Conservation (phyloP, 768 basidiomycete genomes). For the Podaxis mareebaensis region DNA sequence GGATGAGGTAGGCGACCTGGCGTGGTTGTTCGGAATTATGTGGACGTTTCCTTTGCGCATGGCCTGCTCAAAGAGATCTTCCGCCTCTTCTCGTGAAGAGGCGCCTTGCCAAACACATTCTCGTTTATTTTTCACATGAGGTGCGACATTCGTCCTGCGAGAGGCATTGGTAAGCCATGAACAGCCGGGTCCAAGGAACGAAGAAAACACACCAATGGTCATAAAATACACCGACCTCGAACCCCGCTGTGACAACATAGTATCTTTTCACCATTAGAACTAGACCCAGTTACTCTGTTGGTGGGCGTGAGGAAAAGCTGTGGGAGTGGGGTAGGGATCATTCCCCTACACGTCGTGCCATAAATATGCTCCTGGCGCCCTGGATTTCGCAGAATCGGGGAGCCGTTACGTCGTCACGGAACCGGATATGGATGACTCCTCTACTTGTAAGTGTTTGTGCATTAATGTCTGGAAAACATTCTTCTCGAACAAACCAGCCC, state of each 20-base stretch:
- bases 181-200: background rate
- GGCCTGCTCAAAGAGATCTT: slow-evolving; percentile 29
- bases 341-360: slow-evolving; percentile 6
- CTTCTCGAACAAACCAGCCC: background rate
- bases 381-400: background rate
- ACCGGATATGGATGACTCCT: slow-evolving; percentile 7
- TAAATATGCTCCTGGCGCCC: slow-evolving; percentile 11
- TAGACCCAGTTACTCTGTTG: background rate
- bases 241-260: slow-evolving; percentile 10
- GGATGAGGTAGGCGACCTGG: slow-evolving; percentile 4
- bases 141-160: slow-evolving; percentile 45
- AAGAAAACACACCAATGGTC: slow-evolving; percentile 6
- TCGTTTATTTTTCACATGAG: slow-evolving; percentile 43
- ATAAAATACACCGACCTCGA: slow-evolving; percentile 7
- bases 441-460: background rate
- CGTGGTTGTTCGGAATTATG: slow-evolving; percentile 21
- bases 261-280: slow-evolving; percentile 11
- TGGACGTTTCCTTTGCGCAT: slow-evolving; percentile 30
- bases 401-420: slow-evolving; percentile 8
- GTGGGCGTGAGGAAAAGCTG: background rate
- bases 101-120: slow-evolving; percentile 46
- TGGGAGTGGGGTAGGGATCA: slow-evolving; percentile 4
- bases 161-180: background rate
- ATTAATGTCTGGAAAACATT: background rate
- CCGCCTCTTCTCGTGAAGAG: slow-evolving; percentile 41